These are phyloP conservation scores for Neurospora discreta DNA, from an alignment of 495 filamentous ascomycete species.

Conservation along the genomic window DNA sequence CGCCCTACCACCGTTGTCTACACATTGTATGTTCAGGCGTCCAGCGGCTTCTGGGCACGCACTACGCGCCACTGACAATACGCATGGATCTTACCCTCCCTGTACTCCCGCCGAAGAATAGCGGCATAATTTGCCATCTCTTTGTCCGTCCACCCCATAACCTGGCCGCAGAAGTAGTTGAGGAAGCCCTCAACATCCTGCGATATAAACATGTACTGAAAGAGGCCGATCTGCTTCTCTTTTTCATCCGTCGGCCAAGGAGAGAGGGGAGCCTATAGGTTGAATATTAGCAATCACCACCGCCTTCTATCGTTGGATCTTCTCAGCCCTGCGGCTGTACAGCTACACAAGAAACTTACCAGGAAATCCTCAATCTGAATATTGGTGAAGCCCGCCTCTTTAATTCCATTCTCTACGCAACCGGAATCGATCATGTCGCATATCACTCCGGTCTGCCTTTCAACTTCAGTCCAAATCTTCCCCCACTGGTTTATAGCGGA, in stretches of 20 bases:
- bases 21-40: not conserved
- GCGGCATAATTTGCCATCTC: constrained; percentile 26
- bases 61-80: not conserved
- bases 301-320: not conserved
- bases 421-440: constrained; percentile 19
- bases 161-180: constrained; percentile 17
- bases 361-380: constrained; percentile 13
- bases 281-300: not conserved
- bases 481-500: not conserved
- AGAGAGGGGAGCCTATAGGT: constrained; percentile 29
- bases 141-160: constrained; percentile 22
- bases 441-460: not conserved
- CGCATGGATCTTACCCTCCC: constrained; percentile 14
- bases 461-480: not conserved
- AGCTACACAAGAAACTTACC: not conserved
- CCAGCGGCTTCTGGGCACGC: not conserved
- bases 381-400: constrained; percentile 45
- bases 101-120: constrained; percentile 22
- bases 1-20: not conserved
- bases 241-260: constrained; percentile 14
- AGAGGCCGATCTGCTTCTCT: constrained; percentile 5
- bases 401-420: constrained; percentile 45
- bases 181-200: constrained; percentile 25
- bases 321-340: not conserved
- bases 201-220: constrained; percentile 9